These are phyloP conservation scores for Alternaria arborescens DNA, from an alignment of 2,329 filamentous ascomycete species.

Conservation along the genomic window DNA sequence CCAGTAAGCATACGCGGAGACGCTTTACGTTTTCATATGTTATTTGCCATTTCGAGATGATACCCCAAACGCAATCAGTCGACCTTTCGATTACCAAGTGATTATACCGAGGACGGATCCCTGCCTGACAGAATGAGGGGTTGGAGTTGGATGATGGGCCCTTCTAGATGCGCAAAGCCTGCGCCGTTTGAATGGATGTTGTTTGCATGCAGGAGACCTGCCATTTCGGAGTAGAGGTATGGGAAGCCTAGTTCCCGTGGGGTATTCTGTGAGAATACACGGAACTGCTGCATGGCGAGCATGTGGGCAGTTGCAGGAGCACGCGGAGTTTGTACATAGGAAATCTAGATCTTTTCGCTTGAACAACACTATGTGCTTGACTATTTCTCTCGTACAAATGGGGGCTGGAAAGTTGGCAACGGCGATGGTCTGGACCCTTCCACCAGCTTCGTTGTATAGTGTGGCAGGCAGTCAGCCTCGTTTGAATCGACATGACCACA, in stretches of 20 bases:
- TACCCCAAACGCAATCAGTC: slow-evolving; percentile 16
- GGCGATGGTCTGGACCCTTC: not conserved
- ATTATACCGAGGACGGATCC: slow-evolving; percentile 11
- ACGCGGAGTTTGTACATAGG: slow-evolving; percentile 13
- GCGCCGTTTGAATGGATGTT: not conserved
- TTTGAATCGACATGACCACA: not conserved
- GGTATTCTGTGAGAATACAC: not conserved
- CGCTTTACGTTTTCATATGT: slow-evolving; percentile 19
- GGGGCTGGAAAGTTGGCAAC: not conserved
- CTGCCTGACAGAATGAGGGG: slow-evolving; percentile 5
- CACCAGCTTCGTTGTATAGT: not conserved
- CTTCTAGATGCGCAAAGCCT: slow-evolving; percentile 5
- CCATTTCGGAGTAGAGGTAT: not conserved
- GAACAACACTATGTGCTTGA: not conserved
- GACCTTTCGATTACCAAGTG: slow-evolving; percentile 10
- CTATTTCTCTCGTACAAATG: not conserved
- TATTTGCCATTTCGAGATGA: slow-evolving; percentile 19
- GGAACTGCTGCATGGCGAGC: not conserved
- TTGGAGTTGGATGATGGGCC: slow-evolving; percentile 4
- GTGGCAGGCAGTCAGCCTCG: not conserved
- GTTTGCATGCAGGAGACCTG: slow-evolving; percentile 1
- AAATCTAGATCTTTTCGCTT: slow-evolving; percentile 6
- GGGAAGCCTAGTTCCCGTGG: slow-evolving; percentile 1
- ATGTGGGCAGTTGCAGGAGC: not conserved
- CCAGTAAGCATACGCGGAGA: slow-evolving; percentile 6